Base-by-base conservation (phyloP, 805 yeast genomes). In the Ogataea naganishii region DNA sequence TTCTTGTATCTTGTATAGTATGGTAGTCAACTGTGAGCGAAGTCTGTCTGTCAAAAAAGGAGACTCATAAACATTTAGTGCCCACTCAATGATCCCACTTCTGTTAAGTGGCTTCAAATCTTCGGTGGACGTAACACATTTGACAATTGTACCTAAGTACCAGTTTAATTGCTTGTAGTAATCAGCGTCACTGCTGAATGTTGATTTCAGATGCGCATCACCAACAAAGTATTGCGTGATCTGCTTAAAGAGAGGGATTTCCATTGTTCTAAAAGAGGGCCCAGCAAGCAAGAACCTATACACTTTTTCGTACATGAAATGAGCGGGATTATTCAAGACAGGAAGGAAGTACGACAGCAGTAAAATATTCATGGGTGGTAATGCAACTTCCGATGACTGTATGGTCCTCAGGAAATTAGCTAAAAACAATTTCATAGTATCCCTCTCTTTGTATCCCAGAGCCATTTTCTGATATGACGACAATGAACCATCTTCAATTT, bases 301-400 rank as follows among this genome's bases (percentile, higher is more conserved):
- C 0, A 74, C 72, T 40, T 73, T 72, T 38, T 86, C 95, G 51
- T 79, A 82, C 14, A 89, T 50, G 41, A 65, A 67, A 38, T 83
- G 89, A 0, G 76, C 72, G 0, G 96, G 95, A 37, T 77, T 73
- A 5, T 64, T 50, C 34, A 83, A 49, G 2, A 83, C 60, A 3
- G 72, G 69, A 4, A 74, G 56, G 22, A 85, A 48, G 30, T 69
- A 65, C 1, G 84, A 68, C 23, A 77, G 51, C 32, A 73, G 47
- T 12, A 62, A 56, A 54, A 80, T 69, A n/a, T 76, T 58, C 12
- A 79, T 38, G 3, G 76, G 66, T 0, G 75, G 44, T 5, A 68
- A 27, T 1, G 26, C 36, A 2, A 43, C 47, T 3, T 29, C 27
- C 15, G 27, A 18, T 19, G 23, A 33, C 30, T 40, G 36, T 14